Base-by-base conservation (phyloP, 1,284 basidiomycete species). In the Schizopora paradoxa region DNA sequence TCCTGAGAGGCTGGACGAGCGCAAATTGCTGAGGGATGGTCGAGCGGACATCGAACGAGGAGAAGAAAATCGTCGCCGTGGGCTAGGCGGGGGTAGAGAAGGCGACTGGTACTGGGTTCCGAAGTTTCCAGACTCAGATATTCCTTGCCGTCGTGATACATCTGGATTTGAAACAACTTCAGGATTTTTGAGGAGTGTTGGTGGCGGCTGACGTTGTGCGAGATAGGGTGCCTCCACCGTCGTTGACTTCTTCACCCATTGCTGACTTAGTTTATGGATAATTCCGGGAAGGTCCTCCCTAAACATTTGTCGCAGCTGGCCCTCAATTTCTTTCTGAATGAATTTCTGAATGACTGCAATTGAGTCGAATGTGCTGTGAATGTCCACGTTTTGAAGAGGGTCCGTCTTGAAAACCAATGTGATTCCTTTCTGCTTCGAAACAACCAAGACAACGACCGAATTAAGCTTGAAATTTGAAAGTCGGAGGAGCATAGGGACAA, bases 331-430 rank as follows among this genome's bases (percentile, higher is more conserved):
- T 49, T 82, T 79, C 62, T 96, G 94, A 45, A 97, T 91, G 65
- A 94, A 97, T 47, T 91, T 93, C 59, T 97, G 91, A 46, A 99
- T 97, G 52, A 97, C 93, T 41, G 91, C 92, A 52, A 99, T 95
- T 13, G 90, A 93, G 66, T 99, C 96, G 60, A 99, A 99, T 0
- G 95, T 98, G 60, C 87, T 91, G 63, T 87, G 91, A 58, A 99
- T 98, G 60, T 98, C 90, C 45, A 99, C 92, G 57, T 93, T 92
- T 66, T 99, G 94, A 16, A 99, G 77, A 0, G 96, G 96, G 66
- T 99, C 96, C 46, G 97, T 99, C 70, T 99, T 99, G 82, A 99
- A 99, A 19, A 99, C 96, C 37, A 99, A 80, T 0, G 96, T 99
- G 63, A 99, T 97, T 40, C 96, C 96, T 61, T 98, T 98, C 62